Evolutionary conservation across 2,329 filamentous ascomycete species (phyloP).

Genomic region (Aspergillus bombycis): DNA sequence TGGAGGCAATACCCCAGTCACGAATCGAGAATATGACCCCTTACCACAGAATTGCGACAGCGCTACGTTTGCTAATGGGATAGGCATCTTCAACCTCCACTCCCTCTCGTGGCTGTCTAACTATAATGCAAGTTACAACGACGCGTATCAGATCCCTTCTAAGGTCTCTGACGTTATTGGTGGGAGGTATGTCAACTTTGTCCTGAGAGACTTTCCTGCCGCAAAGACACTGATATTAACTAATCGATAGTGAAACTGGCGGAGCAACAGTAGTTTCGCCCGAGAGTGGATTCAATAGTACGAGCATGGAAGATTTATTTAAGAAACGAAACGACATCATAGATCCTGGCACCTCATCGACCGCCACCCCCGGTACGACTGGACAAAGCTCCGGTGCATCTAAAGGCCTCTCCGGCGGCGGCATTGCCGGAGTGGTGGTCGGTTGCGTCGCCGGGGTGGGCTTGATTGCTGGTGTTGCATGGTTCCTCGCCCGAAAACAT

Average conservation of each 20-base stretch:
- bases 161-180: constrained; percentile 5
- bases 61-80: constrained; percentile 8
- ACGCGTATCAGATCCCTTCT: not conserved
- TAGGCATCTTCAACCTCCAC: constrained; percentile 11
- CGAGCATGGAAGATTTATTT: not conserved
- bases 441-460: not conserved
- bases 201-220: too few species aligned
- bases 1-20: constrained; percentile 8
- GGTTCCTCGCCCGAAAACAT: not conserved
- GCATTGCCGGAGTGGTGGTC: not conserved
- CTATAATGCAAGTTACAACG: constrained; percentile 5
- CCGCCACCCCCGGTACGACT: not conserved
- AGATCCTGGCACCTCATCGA: not conserved
- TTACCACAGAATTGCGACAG: constrained; percentile 5
- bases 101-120: constrained; percentile 5
- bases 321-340: not conserved
- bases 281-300: not conserved
- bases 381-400: not conserved
- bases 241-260: not conserved
- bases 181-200: constrained; percentile 2
- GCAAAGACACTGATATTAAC: not conserved
- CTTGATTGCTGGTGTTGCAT: not conserved
- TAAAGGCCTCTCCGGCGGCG: not conserved
- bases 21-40: constrained; percentile 4
- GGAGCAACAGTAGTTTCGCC: constrained; percentile 11